Conservation (phyloP, 2,329 filamentous ascomycete species). For the Ceratocystis albifundus region DNA sequence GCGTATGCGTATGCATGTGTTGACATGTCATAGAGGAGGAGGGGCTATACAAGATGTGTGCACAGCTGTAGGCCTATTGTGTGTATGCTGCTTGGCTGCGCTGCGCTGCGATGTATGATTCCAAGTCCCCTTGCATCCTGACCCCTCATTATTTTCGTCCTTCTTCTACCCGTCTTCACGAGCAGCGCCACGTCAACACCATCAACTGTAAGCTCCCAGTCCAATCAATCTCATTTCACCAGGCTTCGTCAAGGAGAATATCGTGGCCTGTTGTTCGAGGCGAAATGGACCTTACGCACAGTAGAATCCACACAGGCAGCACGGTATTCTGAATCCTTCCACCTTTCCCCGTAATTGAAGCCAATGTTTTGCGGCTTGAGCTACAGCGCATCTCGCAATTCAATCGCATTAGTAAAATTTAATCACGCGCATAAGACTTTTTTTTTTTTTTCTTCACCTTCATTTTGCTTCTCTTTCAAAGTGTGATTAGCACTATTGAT, state of each 20-base stretch:
- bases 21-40: too few relatives aligned
- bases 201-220: background rate
- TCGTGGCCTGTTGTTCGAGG: background rate
- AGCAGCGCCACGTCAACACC: conserved; percentile 5
- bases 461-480: background rate
- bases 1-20: too few relatives aligned
- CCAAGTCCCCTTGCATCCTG: background rate
- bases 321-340: background rate
- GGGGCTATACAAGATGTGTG: too few relatives aligned
- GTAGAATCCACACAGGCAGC: background rate
- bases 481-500: background rate
- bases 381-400: background rate
- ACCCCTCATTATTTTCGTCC: too few relatives aligned
- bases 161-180: background rate
- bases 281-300: background rate
- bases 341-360: conserved; percentile 11
- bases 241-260: too few relatives aligned
- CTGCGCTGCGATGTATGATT: background rate
- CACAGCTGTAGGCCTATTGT: too few relatives aligned
- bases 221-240: too few relatives aligned
- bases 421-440: background rate
- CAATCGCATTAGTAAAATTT: background rate
- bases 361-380: background rate
- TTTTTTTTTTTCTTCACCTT: background rate
- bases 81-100: background rate